phyloP scores from a whole-genome alignment of 2,329 filamentous ascomycete genomes.

The Orbilia javanica region DNA sequence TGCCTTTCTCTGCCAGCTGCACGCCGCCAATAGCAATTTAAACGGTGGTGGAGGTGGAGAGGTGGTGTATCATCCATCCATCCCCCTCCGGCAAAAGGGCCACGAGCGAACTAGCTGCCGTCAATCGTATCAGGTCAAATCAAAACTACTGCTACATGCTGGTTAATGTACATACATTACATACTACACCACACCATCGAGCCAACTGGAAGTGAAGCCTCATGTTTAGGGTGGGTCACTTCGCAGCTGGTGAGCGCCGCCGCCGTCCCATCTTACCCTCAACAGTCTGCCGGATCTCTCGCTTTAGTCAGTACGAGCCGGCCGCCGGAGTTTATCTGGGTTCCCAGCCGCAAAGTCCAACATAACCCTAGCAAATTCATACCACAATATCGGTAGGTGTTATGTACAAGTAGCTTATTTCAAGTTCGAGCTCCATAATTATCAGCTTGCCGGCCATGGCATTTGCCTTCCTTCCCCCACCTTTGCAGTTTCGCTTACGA shows the following conservation, averaged over 20 bases:
- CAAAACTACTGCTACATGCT: too few relatives aligned
- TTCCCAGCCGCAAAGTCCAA: slow-evolving; percentile 51
- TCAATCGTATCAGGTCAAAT: slow-evolving; percentile 38
- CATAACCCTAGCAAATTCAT: slow-evolving; percentile 15
- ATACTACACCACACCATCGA: slow-evolving; percentile 10
- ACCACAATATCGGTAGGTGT: slow-evolving; percentile 24
- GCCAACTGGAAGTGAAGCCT: slow-evolving; percentile 45
- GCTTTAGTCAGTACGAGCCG: slow-evolving; percentile 15
- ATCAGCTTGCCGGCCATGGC: slow-evolving; percentile 8
- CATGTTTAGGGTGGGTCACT: slow-evolving; percentile 33
- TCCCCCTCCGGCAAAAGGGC: slow-evolving; percentile 31
- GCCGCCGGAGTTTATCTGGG: slow-evolving; percentile 46
- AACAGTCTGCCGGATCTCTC: slow-evolving; percentile 22
- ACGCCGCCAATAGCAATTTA: slow-evolving; percentile 17
- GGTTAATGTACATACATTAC: background rate
- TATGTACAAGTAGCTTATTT: slow-evolving; percentile 46
- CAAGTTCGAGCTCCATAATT: slow-evolving; percentile 27
- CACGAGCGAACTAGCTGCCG: slow-evolving; percentile 46
- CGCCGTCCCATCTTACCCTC: slow-evolving; percentile 50
- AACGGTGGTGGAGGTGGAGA: slow-evolving; percentile 27
- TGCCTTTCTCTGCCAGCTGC: slow-evolving; percentile 21
- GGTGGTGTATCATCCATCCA: slow-evolving; percentile 18
- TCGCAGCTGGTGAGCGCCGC: slow-evolving; percentile 50
- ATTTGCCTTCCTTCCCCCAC: slow-evolving; percentile 50
- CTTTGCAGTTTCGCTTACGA: slow-evolving; percentile 43